These are phyloP conservation scores for Filobasidium floriforme DNA, from an alignment of 768 basidiomycete species.

Conservation along the genomic window DNA sequence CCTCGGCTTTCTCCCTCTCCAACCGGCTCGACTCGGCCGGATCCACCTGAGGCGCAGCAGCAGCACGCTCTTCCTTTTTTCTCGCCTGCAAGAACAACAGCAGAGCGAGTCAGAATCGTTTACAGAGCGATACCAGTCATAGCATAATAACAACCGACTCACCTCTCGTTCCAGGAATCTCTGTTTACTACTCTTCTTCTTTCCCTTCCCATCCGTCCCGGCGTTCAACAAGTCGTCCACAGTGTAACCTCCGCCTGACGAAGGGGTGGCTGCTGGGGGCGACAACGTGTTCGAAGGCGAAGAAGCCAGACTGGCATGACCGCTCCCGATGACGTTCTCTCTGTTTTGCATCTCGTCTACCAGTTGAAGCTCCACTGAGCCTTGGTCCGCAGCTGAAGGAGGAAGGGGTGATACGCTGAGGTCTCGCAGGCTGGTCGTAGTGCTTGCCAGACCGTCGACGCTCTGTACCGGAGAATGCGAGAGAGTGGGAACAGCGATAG, in stretches of 20 bases:
- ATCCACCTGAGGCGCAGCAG: conserved; percentile 38
- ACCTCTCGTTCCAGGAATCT: conserved; percentile 44
- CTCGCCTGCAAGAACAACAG: conserved; percentile 30
- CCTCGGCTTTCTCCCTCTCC: conserved; percentile 40
- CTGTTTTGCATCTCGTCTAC: conserved; percentile 26
- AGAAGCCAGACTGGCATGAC: not conserved
- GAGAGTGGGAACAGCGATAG: not conserved
- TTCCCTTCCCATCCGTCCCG: conserved; percentile 22
- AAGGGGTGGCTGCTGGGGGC: not conserved
- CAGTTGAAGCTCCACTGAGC: conserved; percentile 13
- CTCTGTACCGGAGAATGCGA: not conserved
- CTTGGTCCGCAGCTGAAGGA: conserved; percentile 6
- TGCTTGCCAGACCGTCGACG: conserved; percentile 13
- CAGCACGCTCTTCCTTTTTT: conserved; percentile 39
- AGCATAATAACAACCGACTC: too few species aligned
- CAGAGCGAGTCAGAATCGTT: not conserved
- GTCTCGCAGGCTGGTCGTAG: conserved; percentile 1
- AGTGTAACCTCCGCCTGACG: conserved; percentile 8
- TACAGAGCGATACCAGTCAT: too few species aligned
- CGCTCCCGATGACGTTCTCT: conserved; percentile 21
- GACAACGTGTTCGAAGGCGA: not conserved
- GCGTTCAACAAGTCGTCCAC: conserved; percentile 25
- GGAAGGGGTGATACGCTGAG: conserved; percentile 11
- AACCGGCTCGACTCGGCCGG: conserved; percentile 38
- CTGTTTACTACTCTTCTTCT: conserved; percentile 45